Evolutionary conservation across 768 basidiomycete species (phyloP), one percentile per base, ranked within the genome.

Genomic region (Kockovaella imperatae): DNA sequence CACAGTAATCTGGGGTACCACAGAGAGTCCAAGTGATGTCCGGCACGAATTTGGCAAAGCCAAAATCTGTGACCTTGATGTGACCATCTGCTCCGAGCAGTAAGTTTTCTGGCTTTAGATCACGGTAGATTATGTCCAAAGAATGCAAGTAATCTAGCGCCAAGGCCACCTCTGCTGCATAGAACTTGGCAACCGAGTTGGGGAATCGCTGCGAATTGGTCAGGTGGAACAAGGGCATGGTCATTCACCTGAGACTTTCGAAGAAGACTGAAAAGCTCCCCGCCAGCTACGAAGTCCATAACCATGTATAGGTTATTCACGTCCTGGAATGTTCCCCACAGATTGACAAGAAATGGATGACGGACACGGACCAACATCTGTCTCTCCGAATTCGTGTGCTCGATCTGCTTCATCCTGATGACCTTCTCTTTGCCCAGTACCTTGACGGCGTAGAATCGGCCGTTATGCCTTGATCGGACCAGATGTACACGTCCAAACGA

Each of bases 11-110:
- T n/a, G 72, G 72, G 15, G 72, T 71, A 2, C 69, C 71, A 59
- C 72, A 73, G 18, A 73, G 51, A 25, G 72, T 73, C 72, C 72
- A 73, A 2, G 72, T 73, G 42, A 73, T 70, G 40, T 54, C 55
- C 40, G 54, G 67, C 30, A 64, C 42, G 36, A 57, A 59, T 29
- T 68, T 66, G 28, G 71, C 69, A 64, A 96, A 95, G 13, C 91
- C 91, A 60, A 96, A 96, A 68, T 96, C 91, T 14, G 90, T 88
- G 28, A 96, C 83, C 73, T 93, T 95, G 73, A 96, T 88, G 70
- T 96, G 90, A 0, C 91, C 91, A 64, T 95, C 90, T n/a, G 81
- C 77, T 54, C 85, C 87, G 43, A 96, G 79, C 25, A 96, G 78
- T 40, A 96, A 85, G 67, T 96, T 96, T 68, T 73, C 72, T 11